phyloP scores from a whole-genome alignment of 768 basidiomycete genomes.

The Leccinellum albellum region DNA sequence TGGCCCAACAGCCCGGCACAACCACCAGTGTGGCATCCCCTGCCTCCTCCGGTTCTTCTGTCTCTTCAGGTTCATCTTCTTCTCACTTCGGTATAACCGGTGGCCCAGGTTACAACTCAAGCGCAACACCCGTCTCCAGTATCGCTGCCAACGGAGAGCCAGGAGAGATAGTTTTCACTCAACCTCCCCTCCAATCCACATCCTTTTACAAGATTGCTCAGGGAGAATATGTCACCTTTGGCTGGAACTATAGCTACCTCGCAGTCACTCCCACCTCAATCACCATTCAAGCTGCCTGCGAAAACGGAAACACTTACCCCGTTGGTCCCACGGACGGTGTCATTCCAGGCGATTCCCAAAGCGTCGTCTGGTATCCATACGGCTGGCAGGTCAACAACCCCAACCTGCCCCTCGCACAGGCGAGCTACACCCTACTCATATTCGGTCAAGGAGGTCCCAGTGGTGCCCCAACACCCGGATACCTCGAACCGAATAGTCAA shows the following conservation, averaged over 20 bases:
- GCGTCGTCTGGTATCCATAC: conserved; percentile 58
- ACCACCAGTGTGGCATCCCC: background rate
- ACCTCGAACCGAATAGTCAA: conserved; percentile 49
- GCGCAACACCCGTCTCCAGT: conserved; percentile 13
- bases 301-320: conserved; percentile 66
- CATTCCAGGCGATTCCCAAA: conserved; percentile 48
- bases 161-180: conserved; percentile 50
- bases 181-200: conserved; percentile 54
- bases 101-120: conserved; percentile 24
- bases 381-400: conserved; percentile 48
- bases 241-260: conserved; percentile 69
- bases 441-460: conserved; percentile 53
- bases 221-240: conserved; percentile 57
- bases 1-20: conserved; percentile 21
- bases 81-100: conserved; percentile 22
- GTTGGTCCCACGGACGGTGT: conserved; percentile 55
- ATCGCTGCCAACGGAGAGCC: conserved; percentile 37
- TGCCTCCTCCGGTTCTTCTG: conserved; percentile 1
- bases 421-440: conserved; percentile 56
- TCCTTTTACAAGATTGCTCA: conserved; percentile 67
- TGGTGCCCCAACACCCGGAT: conserved; percentile 46
- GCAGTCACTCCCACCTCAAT: conserved; percentile 48
- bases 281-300: conserved; percentile 62
- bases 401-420: conserved; percentile 54
- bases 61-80: conserved; percentile 1